These are phyloP conservation scores for Silene uniflora DNA, from an alignment of 148 eudicot species.

Conservation along the genomic window DNA sequence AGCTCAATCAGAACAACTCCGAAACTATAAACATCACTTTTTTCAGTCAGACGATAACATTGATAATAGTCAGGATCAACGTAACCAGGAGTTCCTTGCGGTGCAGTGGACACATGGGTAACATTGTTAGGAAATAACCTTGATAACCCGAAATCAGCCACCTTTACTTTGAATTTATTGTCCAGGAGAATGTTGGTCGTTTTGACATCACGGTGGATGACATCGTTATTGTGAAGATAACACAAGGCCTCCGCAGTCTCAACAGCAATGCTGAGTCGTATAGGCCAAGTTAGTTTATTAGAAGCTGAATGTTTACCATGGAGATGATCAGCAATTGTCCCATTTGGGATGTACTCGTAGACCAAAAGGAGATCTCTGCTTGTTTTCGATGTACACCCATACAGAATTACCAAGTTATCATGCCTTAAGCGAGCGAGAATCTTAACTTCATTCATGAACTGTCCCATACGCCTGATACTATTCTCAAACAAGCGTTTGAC, in stretches of 20 bases:
- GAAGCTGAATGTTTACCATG: slow-evolving; percentile 62
- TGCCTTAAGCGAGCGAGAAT: slow-evolving; percentile 66
- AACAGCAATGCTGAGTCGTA: slow-evolving; percentile 61
- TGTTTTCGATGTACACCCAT: slow-evolving; percentile 75
- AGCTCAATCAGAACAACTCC: slow-evolving; percentile 88
- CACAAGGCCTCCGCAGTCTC: slow-evolving; percentile 81
- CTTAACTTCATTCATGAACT: slow-evolving; percentile 77
- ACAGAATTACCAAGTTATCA: slow-evolving; percentile 58
- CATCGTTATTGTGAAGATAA: slow-evolving; percentile 63
- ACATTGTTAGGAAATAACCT: slow-evolving; percentile 64
- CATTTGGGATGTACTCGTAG: slow-evolving; percentile 84
- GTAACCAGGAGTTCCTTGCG: slow-evolving; percentile 96
- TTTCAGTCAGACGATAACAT: slow-evolving; percentile 74
- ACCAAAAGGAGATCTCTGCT: slow-evolving; percentile 77
- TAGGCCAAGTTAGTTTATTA: slow-evolving; percentile 55
- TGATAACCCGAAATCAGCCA: slow-evolving; percentile 91
- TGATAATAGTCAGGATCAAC: slow-evolving; percentile 88
- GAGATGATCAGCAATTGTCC: slow-evolving; percentile 90
- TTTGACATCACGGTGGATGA: slow-evolving; percentile 91
- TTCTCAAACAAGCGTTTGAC: slow-evolving; percentile 81
- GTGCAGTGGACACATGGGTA: slow-evolving; percentile 90
- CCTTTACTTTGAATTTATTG: slow-evolving; percentile 68
- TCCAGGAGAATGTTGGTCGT: slow-evolving; percentile 79
- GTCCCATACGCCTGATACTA: slow-evolving; percentile 66
- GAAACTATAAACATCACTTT: slow-evolving; percentile 89